phyloP scores from a whole-genome alignment of 208 protist species.

The Herpetomonas muscarum region DNA sequence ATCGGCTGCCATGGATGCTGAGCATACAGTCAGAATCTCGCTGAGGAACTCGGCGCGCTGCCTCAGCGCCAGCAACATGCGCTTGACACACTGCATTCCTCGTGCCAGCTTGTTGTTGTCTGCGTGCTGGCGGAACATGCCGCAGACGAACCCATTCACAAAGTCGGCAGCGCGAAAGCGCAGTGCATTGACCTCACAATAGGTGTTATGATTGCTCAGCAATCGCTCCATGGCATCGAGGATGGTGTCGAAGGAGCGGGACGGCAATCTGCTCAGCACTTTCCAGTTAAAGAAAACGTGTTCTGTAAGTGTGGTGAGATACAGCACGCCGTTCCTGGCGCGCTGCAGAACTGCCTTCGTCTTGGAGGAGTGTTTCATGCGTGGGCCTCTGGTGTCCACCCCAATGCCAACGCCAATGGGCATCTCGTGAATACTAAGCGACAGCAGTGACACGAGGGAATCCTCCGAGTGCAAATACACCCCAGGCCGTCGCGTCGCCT shows the following conservation, averaged over 20 bases:
- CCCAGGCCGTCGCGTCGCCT: slow-evolving; percentile 21
- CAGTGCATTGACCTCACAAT: slow-evolving; percentile 37
- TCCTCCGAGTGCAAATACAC: slow-evolving; percentile 26
- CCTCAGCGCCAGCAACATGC: slow-evolving; percentile 18
- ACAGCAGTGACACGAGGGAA: slow-evolving; percentile 16
- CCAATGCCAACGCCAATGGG: no score
- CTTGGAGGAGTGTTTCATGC: no score
- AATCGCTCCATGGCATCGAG: slow-evolving; percentile 26
- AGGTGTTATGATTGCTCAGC: slow-evolving; percentile 28
- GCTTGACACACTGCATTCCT: slow-evolving; percentile 25
- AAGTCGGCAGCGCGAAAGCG: slow-evolving; percentile 47
- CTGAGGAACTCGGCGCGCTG: slow-evolving; percentile 30
- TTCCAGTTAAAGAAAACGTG: slow-evolving; percentile 65
- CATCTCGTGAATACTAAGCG: background rate
- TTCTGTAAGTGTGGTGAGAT: slow-evolving; percentile 25
- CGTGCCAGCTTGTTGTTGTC: slow-evolving; percentile 21
- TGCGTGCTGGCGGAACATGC: slow-evolving; percentile 52
- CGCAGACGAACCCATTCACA: slow-evolving; percentile 60
- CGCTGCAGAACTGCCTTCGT: no score
- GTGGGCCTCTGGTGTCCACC: background rate
- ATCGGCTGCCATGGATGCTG: slow-evolving; percentile 30
- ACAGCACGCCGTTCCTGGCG: slow-evolving; percentile 15
- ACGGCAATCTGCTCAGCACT: slow-evolving; percentile 28
- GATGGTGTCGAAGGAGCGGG: slow-evolving; percentile 14
- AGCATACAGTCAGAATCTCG: slow-evolving; percentile 31